Evolutionary conservation across 176 grass and related monocot species (phyloP), one percentile per base, ranked within the genome.

Genomic region (Musa troglodytarum): DNA sequence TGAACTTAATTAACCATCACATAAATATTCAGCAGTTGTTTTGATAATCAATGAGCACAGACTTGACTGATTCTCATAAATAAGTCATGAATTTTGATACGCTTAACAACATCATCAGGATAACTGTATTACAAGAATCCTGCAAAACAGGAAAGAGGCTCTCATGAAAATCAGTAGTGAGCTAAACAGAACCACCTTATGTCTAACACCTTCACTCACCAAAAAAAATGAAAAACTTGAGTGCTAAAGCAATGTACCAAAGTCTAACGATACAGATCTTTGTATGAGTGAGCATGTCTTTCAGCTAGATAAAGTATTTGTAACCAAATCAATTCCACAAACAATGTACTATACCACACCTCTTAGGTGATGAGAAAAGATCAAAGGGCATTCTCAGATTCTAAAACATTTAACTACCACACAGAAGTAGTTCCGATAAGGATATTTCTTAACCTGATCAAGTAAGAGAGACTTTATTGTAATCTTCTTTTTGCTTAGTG

Each of bases 381-480:
- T 43, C 2, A 50, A 21, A 49, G 71, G 22, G 16, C 49, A 52
- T 28, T 66, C 8, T 26, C 50, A 78, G 54, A 69, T 2, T 68
- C 55, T 68, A 26, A 77, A 67, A 11, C 25, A 10, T 1, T 53
- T 11, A 67, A 66, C 15, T 26, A 23, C 24, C 6, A 6, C 14
- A 26, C 82, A 77, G 19, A 73, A 69, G 22, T 43, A 64, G 62
- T 20, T 71, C 77, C 28, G 50, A 49, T 74, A 52, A 34, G 34
- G 17, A 1, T 70, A 69, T 14, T n/a, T 16, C 17, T 73, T 81
- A 22, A 97, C 94, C 90, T 97, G 94, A 81, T 97, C 90, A 76
- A 93, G 94, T 78, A 98, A 80, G 66, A 93, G 84, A 78, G 88
- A 53, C 80, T 98, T 98, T 87, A 91, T 93, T 76, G 85, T 88